phyloP scores from a whole-genome alignment of 495 filamentous ascomycete genomes.

The Sporormia fimetaria region DNA sequence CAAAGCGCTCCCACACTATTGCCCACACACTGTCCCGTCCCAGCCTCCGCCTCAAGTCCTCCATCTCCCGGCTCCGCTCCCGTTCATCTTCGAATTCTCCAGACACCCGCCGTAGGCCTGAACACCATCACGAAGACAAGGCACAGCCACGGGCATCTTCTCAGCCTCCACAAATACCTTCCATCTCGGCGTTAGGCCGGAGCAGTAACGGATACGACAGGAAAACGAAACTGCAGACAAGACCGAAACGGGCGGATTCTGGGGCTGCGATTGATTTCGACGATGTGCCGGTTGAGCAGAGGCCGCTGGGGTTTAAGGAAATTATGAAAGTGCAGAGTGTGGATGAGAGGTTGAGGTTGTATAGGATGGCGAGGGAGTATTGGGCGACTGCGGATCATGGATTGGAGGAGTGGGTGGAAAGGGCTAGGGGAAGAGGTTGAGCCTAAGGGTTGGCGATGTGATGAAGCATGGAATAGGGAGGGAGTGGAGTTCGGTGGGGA shows the following conservation, averaged over 20 bases:
- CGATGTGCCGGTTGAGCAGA: constrained; percentile 2
- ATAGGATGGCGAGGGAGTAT: constrained; percentile 17
- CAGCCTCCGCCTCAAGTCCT: constrained; percentile 14
- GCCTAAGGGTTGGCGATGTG: not conserved
- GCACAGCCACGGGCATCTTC: not conserved
- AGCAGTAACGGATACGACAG: not conserved
- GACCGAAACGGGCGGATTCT: constrained; percentile 20
- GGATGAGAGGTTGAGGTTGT: constrained; percentile 14
- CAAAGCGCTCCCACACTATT: constrained; percentile 10
- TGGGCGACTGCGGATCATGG: constrained; percentile 22
- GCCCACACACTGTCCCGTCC: constrained; percentile 6
- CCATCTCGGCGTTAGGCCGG: not conserved
- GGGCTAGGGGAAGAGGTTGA: not conserved
- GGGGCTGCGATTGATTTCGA: constrained; percentile 20
- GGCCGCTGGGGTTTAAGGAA: constrained; percentile 20
- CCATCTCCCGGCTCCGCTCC: constrained; percentile 2
- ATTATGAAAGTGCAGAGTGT: constrained; percentile 15
- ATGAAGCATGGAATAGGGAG: not conserved
- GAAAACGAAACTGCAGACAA: not conserved
- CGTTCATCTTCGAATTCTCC: constrained; percentile 9
- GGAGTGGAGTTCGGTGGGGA: too few relatives aligned
- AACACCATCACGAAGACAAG: not conserved
- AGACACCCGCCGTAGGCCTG: constrained; percentile 5
- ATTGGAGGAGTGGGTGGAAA: constrained; percentile 16
- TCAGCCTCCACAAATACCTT: not conserved